Conservation (phyloP, 2,329 filamentous ascomycete species). For the Cryphonectria japonica region DNA sequence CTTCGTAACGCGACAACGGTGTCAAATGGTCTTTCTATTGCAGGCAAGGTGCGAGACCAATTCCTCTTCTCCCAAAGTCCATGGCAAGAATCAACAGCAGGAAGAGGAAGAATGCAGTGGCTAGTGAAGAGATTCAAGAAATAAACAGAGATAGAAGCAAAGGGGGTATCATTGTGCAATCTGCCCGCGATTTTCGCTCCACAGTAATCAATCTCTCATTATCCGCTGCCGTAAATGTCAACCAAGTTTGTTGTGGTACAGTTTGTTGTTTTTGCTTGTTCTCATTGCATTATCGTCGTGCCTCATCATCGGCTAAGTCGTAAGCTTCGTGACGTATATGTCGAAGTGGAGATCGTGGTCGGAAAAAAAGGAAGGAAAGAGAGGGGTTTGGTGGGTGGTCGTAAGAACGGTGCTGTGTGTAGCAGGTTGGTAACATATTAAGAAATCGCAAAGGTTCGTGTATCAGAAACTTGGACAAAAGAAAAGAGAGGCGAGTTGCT, state of each 20-base stretch:
- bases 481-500: neutral
- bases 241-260: neutral
- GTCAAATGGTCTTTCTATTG: neutral
- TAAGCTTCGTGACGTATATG: neutral
- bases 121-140: neutral
- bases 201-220: neutral
- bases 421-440: neutral
- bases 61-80: neutral
- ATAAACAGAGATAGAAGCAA: neutral
- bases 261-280: neutral
- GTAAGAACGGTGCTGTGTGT: neutral
- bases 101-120: too few species aligned
- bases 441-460: neutral
- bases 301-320: neutral
- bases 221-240: neutral
- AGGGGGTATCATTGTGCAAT: slow-evolving; percentile 18
- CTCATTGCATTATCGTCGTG: neutral
- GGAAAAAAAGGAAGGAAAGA: neutral
- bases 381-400: neutral
- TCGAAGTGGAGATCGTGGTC: neutral
- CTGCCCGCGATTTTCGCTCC: slow-evolving; percentile 12
- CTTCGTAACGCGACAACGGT: neutral
- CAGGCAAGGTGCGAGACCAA: neutral
- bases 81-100: neutral
- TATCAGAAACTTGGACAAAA: neutral